phyloP scores from a whole-genome alignment of 805 yeast species.

The Ogataea saltuana region DNA sequence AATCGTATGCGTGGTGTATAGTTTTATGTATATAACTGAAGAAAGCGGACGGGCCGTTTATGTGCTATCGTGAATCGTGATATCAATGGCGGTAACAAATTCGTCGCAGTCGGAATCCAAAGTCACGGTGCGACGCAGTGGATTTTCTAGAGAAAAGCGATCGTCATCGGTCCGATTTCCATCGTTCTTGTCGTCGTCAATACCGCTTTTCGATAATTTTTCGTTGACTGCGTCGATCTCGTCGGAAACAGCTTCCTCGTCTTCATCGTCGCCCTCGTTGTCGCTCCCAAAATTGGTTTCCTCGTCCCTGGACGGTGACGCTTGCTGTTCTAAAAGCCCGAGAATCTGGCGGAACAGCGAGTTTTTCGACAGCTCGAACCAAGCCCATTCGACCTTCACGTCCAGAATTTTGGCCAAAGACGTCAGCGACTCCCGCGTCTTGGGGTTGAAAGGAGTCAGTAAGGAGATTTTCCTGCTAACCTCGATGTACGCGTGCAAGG shows the following conservation, averaged over 20 bases:
- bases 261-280: conserved; percentile 3
- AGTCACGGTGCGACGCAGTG: no score
- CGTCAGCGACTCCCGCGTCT: conserved; percentile 51
- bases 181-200: not conserved
- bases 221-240: not conserved
- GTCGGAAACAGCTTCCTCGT: not conserved
- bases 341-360: conserved; percentile 21
- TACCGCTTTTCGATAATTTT: not conserved
- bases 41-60: not conserved
- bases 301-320: no score
- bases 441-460: conserved; percentile 55
- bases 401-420: conserved; percentile 47
- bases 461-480: conserved; percentile 41
- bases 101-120: conserved; percentile 19
- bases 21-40: not conserved
- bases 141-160: no score
- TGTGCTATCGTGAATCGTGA: conserved; percentile 12
- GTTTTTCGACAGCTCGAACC: conserved; percentile 52
- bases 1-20: not conserved
- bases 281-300: not conserved
- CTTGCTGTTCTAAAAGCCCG: no score
- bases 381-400: conserved; percentile 56
- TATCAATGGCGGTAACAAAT: conserved; percentile 24
- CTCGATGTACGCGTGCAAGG: conserved; percentile 40
- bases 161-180: not conserved